phyloP scores from a whole-genome alignment of 495 filamentous ascomycete species.

The Aspergillus conjunctus region DNA sequence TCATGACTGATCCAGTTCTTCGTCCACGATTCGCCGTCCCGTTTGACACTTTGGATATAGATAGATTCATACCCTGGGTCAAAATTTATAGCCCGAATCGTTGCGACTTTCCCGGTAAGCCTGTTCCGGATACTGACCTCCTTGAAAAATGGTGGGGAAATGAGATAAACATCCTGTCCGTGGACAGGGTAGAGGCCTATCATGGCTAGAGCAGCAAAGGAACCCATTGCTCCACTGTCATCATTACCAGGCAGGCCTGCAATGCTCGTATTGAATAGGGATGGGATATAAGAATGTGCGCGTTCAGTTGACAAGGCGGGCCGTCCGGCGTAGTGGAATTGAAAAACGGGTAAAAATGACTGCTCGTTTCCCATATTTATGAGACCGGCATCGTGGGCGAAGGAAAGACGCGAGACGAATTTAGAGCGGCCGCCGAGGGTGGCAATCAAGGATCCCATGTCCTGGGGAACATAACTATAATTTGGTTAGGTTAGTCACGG shows the following conservation, averaged over 20 bases:
- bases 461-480: slow-evolving; percentile 65
- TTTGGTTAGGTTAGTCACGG: not conserved
- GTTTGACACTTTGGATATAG: slow-evolving; percentile 55
- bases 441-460: slow-evolving; percentile 63
- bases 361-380: slow-evolving; percentile 76
- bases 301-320: slow-evolving; percentile 64
- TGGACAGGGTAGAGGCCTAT: slow-evolving; percentile 75
- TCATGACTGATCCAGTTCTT: slow-evolving; percentile 60
- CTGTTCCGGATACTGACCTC: slow-evolving; percentile 61
- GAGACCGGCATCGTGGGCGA: slow-evolving; percentile 65
- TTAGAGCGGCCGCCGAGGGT: slow-evolving; percentile 59
- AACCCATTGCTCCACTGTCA: slow-evolving; percentile 72
- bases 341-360: slow-evolving; percentile 67
- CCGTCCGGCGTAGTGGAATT: slow-evolving; percentile 71
- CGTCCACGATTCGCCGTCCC: slow-evolving; percentile 51
- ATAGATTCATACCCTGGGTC: slow-evolving; percentile 60
- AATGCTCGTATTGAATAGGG: slow-evolving; percentile 61
- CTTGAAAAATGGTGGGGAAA: slow-evolving; percentile 68
- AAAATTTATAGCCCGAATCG: slow-evolving; percentile 64
- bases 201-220: slow-evolving; percentile 69
- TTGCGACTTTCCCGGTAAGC: slow-evolving; percentile 61
- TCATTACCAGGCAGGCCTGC: slow-evolving; percentile 72
- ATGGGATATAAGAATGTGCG: slow-evolving; percentile 67
- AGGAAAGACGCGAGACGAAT: slow-evolving; percentile 64
- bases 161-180: slow-evolving; percentile 75